phyloP scores from a whole-genome alignment of 2,329 filamentous ascomycete genomes.

The Beauveria bassiana region DNA sequence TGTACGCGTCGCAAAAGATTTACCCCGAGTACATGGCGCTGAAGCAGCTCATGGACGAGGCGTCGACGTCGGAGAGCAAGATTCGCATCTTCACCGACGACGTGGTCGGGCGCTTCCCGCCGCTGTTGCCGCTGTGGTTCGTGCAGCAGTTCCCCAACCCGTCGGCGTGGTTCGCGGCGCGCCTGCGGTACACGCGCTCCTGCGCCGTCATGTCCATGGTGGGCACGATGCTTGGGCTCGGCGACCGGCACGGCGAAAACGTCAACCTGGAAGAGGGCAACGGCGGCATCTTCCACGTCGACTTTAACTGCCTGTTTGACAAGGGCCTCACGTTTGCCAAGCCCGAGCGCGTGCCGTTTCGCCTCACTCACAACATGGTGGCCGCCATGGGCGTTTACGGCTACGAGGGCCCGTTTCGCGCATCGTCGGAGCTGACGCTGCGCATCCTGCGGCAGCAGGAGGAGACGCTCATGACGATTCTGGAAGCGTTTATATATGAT shows the following conservation, averaged over 20 bases:
- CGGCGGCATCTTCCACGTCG: slow-evolving; percentile 91
- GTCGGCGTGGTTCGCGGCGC: slow-evolving; percentile 81
- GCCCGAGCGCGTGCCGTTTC: slow-evolving; percentile 90
- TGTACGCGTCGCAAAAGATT: slow-evolving; percentile 71
- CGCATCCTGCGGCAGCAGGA: slow-evolving; percentile 80
- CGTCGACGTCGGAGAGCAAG: slow-evolving; percentile 48
- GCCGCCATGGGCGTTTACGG: slow-evolving; percentile 94
- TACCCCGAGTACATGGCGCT: slow-evolving; percentile 62
- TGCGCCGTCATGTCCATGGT: slow-evolving; percentile 99
- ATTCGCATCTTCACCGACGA: slow-evolving; percentile 63
- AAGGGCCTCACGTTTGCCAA: slow-evolving; percentile 94
- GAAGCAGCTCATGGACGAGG: slow-evolving; percentile 56
- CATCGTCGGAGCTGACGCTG: slow-evolving; percentile 83
- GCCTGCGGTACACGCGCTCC: slow-evolving; percentile 83
- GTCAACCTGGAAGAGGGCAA: slow-evolving; percentile 90
- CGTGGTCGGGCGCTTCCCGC: slow-evolving; percentile 61
- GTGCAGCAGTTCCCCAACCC: slow-evolving; percentile 91
- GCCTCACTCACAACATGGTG: slow-evolving; percentile 96
- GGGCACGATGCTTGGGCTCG: slow-evolving; percentile 85
- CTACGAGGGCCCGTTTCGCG: slow-evolving; percentile 86
- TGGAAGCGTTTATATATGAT: slow-evolving; percentile 96
- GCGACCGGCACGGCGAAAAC: slow-evolving; percentile 95
- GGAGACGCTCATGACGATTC: slow-evolving; percentile 92
- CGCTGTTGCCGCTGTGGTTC: slow-evolving; percentile 91
- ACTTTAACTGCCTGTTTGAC: slow-evolving; percentile 99